phyloP scores from a whole-genome alignment of 495 filamentous ascomycete species.

The Neurospora sp. region DNA sequence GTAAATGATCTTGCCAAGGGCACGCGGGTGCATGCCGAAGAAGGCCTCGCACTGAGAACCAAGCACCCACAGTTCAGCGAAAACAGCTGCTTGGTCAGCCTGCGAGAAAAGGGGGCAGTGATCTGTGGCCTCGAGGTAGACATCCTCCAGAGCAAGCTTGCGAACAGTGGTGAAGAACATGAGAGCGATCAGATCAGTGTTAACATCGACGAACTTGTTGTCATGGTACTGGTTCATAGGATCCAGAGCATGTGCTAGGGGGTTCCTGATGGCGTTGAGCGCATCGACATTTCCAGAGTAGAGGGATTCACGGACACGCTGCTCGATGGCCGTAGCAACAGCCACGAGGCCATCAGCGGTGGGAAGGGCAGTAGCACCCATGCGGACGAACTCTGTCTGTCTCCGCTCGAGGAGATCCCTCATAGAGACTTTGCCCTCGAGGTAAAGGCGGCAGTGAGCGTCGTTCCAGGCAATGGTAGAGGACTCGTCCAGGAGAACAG shows the following conservation, averaged over 20 bases:
- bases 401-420: constrained; percentile 7
- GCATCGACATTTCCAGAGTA: constrained; percentile 6
- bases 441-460: constrained; percentile 7
- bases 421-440: constrained; percentile 8
- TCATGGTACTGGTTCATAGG: constrained; percentile 1
- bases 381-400: background rate
- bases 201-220: constrained; percentile 13
- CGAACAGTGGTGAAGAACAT: constrained; percentile 18
- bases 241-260: constrained; percentile 9
- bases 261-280: constrained; percentile 4
- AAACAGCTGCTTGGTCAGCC: constrained; percentile 20
- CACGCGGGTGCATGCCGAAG: constrained; percentile 13
- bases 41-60: constrained; percentile 21
- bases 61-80: constrained; percentile 20
- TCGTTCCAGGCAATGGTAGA: constrained; percentile 11
- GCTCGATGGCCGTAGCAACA: background rate
- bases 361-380: constrained; percentile 7
- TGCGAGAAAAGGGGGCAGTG: constrained; percentile 20
- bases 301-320: constrained; percentile 1
- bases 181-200: constrained; percentile 11
- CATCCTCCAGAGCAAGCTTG: constrained; percentile 13
- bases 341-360: background rate
- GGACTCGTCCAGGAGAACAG: constrained; percentile 8
- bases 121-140: constrained; percentile 19
- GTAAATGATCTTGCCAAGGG: constrained; percentile 17